Conservation (phyloP, 805 yeast genomes). For the Ogataea kodamae region DNA sequence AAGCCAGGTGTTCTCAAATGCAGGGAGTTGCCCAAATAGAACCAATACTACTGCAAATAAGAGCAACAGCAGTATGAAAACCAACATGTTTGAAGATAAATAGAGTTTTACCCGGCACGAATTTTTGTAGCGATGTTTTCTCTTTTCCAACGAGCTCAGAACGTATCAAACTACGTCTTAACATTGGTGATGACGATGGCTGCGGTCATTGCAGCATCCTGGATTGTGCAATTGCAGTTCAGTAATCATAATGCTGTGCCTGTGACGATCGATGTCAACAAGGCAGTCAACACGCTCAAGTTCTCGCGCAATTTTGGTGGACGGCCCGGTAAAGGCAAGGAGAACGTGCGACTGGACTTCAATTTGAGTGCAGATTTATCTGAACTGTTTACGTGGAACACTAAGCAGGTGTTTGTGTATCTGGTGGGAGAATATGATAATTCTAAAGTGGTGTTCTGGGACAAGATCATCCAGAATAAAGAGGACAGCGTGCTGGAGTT, state of each 20-base stretch:
- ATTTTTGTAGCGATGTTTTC: slow-evolving; percentile 17
- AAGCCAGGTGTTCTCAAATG: slow-evolving; percentile 31
- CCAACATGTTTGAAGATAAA: slow-evolving; percentile 3
- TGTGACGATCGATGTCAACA: slow-evolving; percentile 17
- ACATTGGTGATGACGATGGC: slow-evolving; percentile 48
- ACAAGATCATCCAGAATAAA: slow-evolving; percentile 61
- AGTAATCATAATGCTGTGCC: slow-evolving; percentile 43
- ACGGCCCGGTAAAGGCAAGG: slow-evolving; percentile 61
- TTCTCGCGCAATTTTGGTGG: slow-evolving; percentile 50
- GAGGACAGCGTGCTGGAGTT: slow-evolving; percentile 58
- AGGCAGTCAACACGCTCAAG: slow-evolving; percentile 23
- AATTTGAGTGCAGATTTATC: slow-evolving; percentile 73
- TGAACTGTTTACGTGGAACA: slow-evolving; percentile 91
- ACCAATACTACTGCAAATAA: slow-evolving; percentile 28
- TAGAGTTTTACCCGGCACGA: slow-evolving; percentile 6
- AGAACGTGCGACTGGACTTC: slow-evolving; percentile 67
- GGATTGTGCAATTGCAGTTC: slow-evolving; percentile 46
- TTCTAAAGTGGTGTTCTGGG: slow-evolving; percentile 82
- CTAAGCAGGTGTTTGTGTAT: slow-evolving; percentile 92
- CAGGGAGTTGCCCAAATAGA: slow-evolving; percentile 50
- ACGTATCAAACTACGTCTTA: slow-evolving; percentile 49
- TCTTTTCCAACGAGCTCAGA: slow-evolving; percentile 37
- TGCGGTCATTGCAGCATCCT: slow-evolving; percentile 44
- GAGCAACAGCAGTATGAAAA: slow-evolving; percentile 11
- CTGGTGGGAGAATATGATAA: slow-evolving; percentile 74